Evolutionary conservation across 306 rosid genomes (phyloP).

Genomic region (Carpinus fangiana): DNA sequence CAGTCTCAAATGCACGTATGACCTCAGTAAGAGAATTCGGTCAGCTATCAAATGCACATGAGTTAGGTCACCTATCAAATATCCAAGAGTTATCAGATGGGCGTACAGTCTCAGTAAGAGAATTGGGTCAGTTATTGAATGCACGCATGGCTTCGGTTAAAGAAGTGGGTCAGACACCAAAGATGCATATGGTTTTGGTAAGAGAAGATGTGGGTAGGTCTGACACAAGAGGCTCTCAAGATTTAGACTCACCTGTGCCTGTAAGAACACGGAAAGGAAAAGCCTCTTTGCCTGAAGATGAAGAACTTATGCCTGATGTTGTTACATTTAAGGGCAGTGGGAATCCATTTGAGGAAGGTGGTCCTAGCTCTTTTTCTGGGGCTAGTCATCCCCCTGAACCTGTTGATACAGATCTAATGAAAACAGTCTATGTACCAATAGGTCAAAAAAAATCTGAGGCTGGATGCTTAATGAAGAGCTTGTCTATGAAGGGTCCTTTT

Average conservation of each 20-base stretch:
- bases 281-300: conserved; percentile 52
- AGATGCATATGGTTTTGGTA: conserved; percentile 51
- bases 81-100: conserved; percentile 43
- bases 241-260: conserved; percentile 43
- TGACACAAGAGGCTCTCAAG: conserved; percentile 41
- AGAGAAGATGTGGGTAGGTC: conserved; percentile 53
- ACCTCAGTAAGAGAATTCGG: neutral
- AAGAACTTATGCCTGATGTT: conserved; percentile 49
- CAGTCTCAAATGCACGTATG: conserved; percentile 2
- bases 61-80: conserved; percentile 34
- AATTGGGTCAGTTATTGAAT: conserved; percentile 23
- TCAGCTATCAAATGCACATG: conserved; percentile 47
- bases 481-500: conserved; percentile 78
- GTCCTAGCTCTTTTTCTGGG: conserved; percentile 77
- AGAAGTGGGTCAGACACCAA: conserved; percentile 59
- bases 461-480: conserved; percentile 73
- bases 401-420: conserved; percentile 87
- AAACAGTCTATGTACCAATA: conserved; percentile 73
- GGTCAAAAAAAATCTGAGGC: conserved; percentile 73
- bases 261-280: conserved; percentile 58
- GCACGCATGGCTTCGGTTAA: conserved; percentile 46
- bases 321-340: conserved; percentile 53
- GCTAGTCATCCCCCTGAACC: conserved; percentile 99
- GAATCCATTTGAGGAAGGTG: conserved; percentile 64
- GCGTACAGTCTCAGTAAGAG: conserved; percentile 30